Evolutionary conservation across 2,329 filamentous ascomycete genomes (phyloP), one percentile per base, ranked within the genome.

Genomic region (Hymenoscyphus repandus): DNA sequence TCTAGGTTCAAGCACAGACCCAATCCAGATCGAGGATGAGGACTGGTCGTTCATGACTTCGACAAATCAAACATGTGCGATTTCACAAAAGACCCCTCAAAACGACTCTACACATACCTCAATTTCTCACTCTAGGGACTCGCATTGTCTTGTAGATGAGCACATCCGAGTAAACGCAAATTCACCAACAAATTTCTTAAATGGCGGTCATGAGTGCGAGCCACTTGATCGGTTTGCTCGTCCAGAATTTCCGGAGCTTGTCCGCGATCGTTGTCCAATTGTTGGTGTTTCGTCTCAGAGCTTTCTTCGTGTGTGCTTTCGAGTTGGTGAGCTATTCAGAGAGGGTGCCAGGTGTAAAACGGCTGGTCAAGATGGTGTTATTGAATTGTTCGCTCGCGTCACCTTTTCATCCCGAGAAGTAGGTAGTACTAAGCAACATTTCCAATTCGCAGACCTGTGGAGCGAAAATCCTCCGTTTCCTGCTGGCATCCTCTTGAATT

Each of bases 351-450:
- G 64, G 45, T 70, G 70, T 46, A 70, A 71, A 11, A 66, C 67
- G 2, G 68, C 81, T 42, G 70, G 70, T 13, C 72, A 76, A 39
- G 73, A 77, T 46, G 71, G 70, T 3, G 73, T 87, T 47, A 75
- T 87, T 52, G 83, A 87, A 62, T 66, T 88, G 0, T 88, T 82
- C 60, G 82, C 81, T 3, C 73, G 79, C 22, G 77, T 87, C 1
- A 70, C 70, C 1, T 73, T 72, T 46, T 85, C 83, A 0, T 75
- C 70, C 48, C 75, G 83, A 0, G 78, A 83, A 50, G 66, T 68
- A 11, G 65, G 69, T 6, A 58, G 62, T 6, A 69, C 64, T 17
- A 79, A 74, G 54, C 83, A 88, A 60, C 71, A 79, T 49, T 86
- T 88, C 55, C 74, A 79, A n/a, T 78, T 88, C 45, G 71, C 72